A percentile compares a stretch with the other conserved stretches of the same genome.
phyloP scores from a whole-genome alignment of 495 filamentous ascomycete genomes.

The Podospora pseudocomata region DNA sequence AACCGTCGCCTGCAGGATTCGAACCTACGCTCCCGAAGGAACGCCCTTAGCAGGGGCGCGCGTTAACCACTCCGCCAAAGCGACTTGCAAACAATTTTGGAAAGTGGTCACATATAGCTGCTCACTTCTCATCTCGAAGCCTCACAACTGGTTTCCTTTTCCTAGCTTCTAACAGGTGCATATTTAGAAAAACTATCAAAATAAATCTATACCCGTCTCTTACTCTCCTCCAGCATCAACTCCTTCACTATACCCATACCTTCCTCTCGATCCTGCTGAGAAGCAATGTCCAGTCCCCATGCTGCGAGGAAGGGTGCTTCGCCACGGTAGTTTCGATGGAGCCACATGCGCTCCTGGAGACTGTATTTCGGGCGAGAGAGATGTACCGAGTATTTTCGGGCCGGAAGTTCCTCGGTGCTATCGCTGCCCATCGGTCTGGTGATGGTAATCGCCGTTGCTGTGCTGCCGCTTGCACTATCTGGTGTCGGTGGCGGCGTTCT shows the following conservation, averaged over 20 bases:
- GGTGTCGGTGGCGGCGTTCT: conserved; percentile 20
- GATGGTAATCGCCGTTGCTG: conserved; percentile 1
- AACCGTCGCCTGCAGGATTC: conserved; percentile 28
- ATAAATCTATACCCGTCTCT: neutral
- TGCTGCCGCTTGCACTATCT: conserved; percentile 14
- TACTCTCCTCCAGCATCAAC: conserved; percentile 27
- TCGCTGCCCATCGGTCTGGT: too few relatives aligned
- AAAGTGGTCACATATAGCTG: neutral
- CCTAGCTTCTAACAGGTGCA: too few relatives aligned
- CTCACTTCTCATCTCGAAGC: neutral
- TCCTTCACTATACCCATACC: conserved; percentile 37
- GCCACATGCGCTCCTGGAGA: conserved; percentile 36
- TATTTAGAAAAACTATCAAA: neutral
- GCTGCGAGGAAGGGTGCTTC: conserved; percentile 39
- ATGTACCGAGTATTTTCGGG: neutral
- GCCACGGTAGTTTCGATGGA: conserved; percentile 42
- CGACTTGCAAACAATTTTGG: neutral
- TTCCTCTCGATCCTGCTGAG: conserved; percentile 30
- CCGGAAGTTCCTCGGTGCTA: neutral
- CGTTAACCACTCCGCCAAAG: conserved; percentile 29
- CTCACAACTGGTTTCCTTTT: neutral
- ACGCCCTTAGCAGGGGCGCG: conserved; percentile 29
- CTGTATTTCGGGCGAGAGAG: conserved; percentile 11
- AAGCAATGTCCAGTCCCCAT: conserved; percentile 40
- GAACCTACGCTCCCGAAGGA: conserved; percentile 30